Evolutionary conservation across 2,329 filamentous ascomycete species (phyloP), one percentile per base, ranked within the genome.

Genomic region (Pseudogymnoascus sp.): DNA sequence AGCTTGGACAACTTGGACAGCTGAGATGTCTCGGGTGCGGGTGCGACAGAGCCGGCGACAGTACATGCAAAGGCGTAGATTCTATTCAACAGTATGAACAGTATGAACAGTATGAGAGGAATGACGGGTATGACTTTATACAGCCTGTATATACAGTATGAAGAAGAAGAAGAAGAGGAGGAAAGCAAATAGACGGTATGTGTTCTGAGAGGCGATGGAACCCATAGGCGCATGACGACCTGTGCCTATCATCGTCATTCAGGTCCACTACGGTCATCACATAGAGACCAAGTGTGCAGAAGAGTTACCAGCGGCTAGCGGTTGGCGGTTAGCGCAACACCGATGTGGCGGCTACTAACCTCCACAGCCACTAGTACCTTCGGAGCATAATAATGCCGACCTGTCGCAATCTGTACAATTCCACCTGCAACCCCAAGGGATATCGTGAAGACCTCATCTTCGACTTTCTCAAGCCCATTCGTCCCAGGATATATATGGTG

Each of bases 401-500:
- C 49, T 55, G 49, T 55, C 49, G 49, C 49, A 35, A 55, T 55
- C 49, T 55, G 49, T 55, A 55, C 49, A 33, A 55, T 55, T 55
- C 49, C 49, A 55, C 11, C 28, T 52, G 49, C 49, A 55, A 55
- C 49, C 49, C 28, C 28, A 33, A 55, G 49, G 49, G 49, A 55
- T 61, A 61, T 42, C 60, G 60, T 49, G 38, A 33, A 42, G 42
- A 36, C 49, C 25, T 55, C 49, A 55, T 35, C n/a, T 55, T 52
- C 60, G 33, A 61, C 35, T 38, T 52, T 52, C 22, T 49, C 25
- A 42, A 23, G 33, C 41, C 41, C 61, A 30, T 58, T 63, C 39
- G 38, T 64, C 36, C 55, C 62, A 45, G 62, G 64, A 64, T 61
- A 68, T 72, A 72, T 70, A 73, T 73, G 71, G 68, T 72, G 64